Conservation (phyloP, 805 yeast species). For the Wickerhamomyces strasburgensis region DNA sequence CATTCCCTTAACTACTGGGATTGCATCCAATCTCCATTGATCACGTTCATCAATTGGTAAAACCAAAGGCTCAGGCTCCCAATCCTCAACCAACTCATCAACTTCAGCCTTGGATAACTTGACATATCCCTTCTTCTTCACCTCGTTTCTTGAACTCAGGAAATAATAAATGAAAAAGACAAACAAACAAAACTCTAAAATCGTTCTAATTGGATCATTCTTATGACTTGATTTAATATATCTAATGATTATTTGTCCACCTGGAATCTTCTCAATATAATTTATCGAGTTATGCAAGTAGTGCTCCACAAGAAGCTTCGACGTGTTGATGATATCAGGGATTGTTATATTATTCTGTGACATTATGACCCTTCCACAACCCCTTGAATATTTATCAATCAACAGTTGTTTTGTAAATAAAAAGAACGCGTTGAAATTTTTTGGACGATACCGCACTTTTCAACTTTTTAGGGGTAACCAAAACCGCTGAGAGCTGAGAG, state of each 20-base stretch:
- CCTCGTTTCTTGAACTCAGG: conserved; percentile 67
- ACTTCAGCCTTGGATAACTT: conserved; percentile 57
- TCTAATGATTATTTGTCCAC: conserved; percentile 53
- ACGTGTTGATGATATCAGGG: conserved; percentile 13
- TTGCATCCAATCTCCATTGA: conserved; percentile 54
- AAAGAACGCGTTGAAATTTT: too few species aligned
- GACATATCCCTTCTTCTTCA: conserved; percentile 66
- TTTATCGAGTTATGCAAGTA: conserved; percentile 6
- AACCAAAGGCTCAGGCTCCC: conserved; percentile 88
- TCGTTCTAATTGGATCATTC: conserved; percentile 87
- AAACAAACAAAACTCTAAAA: conserved; percentile 71
- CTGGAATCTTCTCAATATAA: conserved; percentile 36
- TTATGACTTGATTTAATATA: conserved; percentile 85
- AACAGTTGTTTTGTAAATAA: too few species aligned
- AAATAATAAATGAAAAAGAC: conserved; percentile 84
- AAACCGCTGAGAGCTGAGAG: too few species aligned
- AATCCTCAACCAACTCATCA: conserved; percentile 79
- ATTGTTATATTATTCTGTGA: conserved; percentile 9
- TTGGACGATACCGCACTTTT: too few species aligned
- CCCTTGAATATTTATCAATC: too few species aligned
- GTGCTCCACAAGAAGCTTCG: conserved; percentile 3
- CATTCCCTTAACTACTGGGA: conserved; percentile 60
- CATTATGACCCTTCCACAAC: too few species aligned
- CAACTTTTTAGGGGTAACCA: too few species aligned
- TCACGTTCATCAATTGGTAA: conserved; percentile 45